Conservation (phyloP, 495 filamentous ascomycete species). For the Wilcoxina mikolae region DNA sequence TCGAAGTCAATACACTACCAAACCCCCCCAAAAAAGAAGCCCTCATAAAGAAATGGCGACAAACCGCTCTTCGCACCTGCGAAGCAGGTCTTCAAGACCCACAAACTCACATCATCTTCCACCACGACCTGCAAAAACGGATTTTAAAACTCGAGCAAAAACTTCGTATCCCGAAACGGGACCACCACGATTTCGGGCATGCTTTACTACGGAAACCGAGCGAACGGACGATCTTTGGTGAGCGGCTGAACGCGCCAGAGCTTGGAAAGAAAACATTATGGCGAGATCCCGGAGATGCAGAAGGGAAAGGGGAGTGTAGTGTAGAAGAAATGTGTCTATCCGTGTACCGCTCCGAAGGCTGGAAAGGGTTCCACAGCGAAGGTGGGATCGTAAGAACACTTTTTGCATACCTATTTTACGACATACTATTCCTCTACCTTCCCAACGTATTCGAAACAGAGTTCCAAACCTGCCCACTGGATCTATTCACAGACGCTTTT, state of each 20-base stretch:
- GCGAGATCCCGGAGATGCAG: conserved; percentile 57
- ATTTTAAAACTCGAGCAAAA: conserved; percentile 71
- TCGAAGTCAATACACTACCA: conserved; percentile 36
- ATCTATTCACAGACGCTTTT: conserved; percentile 88
- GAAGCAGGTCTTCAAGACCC: conserved; percentile 74
- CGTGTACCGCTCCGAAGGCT: conserved; percentile 66
- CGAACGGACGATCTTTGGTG: conserved; percentile 60
- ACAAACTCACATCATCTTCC: conserved; percentile 77
- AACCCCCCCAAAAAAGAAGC: conserved; percentile 36
- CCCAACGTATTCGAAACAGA: conserved; percentile 94
- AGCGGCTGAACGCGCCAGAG: conserved; percentile 39
- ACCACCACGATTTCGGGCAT: conserved; percentile 88
- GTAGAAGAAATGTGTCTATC: conserved; percentile 84
- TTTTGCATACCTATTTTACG: conserved; percentile 84
- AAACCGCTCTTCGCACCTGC: conserved; percentile 65
- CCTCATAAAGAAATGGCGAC: conserved; percentile 73
- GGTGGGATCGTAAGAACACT: conserved; percentile 79
- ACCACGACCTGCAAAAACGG: conserved; percentile 88
- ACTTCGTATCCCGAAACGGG: conserved; percentile 66
- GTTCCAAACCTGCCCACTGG: conserved; percentile 85
- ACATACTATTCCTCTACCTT: conserved; percentile 83
- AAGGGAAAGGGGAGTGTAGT: conserved; percentile 50
- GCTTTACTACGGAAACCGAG: conserved; percentile 57
- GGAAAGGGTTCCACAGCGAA: conserved; percentile 90
- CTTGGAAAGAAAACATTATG: conserved; percentile 67